These are phyloP conservation scores for Ogataea hybrid DNA, from an alignment of 1,139 yeast genomes.

Conservation along the genomic window DNA sequence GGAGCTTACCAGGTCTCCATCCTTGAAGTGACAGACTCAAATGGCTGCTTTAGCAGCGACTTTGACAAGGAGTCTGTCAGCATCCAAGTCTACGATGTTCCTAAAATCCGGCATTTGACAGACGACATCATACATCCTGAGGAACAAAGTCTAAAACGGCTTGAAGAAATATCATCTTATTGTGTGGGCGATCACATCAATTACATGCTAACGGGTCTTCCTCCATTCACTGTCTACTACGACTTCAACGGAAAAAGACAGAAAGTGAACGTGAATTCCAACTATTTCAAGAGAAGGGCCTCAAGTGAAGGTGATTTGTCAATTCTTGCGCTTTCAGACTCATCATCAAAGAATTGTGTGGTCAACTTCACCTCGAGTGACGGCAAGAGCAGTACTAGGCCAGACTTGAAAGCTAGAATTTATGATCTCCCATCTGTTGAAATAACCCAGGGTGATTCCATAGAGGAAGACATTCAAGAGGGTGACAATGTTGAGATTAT, in stretches of 20 bases:
- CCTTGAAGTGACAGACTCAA: no score
- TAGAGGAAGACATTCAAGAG: slow-evolving; percentile 80
- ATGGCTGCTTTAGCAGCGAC: no score
- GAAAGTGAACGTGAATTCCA: slow-evolving; percentile 54
- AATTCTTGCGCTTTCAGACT: slow-evolving; percentile 70
- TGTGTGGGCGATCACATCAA: no score
- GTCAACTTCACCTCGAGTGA: slow-evolving; percentile 48
- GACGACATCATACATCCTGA: no score
- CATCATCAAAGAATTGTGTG: slow-evolving; percentile 66
- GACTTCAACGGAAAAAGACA: slow-evolving; percentile 64
- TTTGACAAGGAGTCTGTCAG: no score
- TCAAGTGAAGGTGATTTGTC: slow-evolving; percentile 74
- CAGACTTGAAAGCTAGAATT: slow-evolving; percentile 49
- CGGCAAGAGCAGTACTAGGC: slow-evolving; percentile 25
- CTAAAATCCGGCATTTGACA: no score
- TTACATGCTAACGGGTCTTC: slow-evolving; percentile 71
- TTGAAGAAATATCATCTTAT: no score
- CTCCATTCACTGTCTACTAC: slow-evolving; percentile 77
- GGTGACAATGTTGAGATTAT: slow-evolving; percentile 80
- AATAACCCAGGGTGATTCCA: slow-evolving; percentile 70
- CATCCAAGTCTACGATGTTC: no score
- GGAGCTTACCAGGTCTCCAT: no score
- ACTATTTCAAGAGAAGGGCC: slow-evolving; percentile 69
- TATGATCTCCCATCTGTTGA: slow-evolving; percentile 92
- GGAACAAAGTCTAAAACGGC: no score